A percentile compares a stretch with the other conserved stretches of the same genome.
Conservation (phyloP, 768 basidiomycete genomes). For the Mycena polygramma region DNA sequence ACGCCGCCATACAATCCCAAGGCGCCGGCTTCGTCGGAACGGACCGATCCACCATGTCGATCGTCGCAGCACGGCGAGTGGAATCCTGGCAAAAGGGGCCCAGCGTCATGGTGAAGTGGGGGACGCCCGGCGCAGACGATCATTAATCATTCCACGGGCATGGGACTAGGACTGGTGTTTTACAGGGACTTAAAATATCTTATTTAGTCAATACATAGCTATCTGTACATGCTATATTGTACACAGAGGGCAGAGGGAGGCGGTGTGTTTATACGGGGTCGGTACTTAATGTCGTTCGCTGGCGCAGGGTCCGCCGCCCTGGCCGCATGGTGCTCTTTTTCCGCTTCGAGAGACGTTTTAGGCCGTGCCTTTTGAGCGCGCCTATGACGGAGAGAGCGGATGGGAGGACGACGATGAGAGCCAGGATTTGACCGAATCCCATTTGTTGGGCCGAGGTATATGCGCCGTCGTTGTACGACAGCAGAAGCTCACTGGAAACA, state of each 20-base stretch:
- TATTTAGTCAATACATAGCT: conserved; percentile 14
- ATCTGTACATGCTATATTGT: conserved; percentile 11
- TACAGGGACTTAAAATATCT: not conserved
- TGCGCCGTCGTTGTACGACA: conserved; percentile 47
- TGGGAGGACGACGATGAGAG: conserved; percentile 56
- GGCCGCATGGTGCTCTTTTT: conserved; percentile 32
- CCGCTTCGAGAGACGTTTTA: conserved; percentile 46
- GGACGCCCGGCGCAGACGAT: conserved; percentile 66
- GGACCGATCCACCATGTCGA: conserved; percentile 77
- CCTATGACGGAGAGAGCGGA: conserved; percentile 50
- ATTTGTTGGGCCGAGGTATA: conserved; percentile 44
- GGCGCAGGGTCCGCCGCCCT: conserved; percentile 22
- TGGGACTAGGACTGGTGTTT: conserved; percentile 31
- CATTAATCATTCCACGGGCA: conserved; percentile 48
- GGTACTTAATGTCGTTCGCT: conserved; percentile 27
- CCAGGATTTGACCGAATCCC: conserved; percentile 58
- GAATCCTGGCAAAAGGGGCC: conserved; percentile 75
- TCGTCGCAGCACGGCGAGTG: conserved; percentile 73
- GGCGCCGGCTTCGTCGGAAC: conserved; percentile 82
- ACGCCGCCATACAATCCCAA: conserved; percentile 77
- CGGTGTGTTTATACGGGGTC: conserved; percentile 23
- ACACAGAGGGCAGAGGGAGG: not conserved
- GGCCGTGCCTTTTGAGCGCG: conserved; percentile 49
- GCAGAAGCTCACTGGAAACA: conserved; percentile 53
- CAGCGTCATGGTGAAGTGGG: conserved; percentile 69